Evolutionary conservation across 306 rosid genomes (phyloP), one percentile per base, ranked within the genome.

Genomic region (Rosa lucieae): DNA sequence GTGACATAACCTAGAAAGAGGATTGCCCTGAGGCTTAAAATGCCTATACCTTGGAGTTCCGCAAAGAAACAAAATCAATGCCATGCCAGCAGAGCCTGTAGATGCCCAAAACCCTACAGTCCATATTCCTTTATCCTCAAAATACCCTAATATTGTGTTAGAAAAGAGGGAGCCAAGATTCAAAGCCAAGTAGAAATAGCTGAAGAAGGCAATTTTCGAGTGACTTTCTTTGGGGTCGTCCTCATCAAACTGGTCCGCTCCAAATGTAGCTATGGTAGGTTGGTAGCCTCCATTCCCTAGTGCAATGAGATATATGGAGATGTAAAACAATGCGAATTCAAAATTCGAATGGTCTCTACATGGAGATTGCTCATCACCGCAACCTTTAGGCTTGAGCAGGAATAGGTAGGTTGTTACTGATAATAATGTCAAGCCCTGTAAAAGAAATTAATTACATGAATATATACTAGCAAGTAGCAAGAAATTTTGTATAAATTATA

Each of bases 161-260:
- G 98, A 93, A 58, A 93, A 89, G 40, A 93, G 92, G 9, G 97
- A 89, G 0, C 98, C 98, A 52, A 93, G 89, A 75, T 91, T 93
- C 29, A 91, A 66, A 23, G 98, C 94, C 85, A 93, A 81, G 85
- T 93, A 93, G 69, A 93, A 93, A 85, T 89, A 93, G 86, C 98
- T 89, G 23, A 93, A 93, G 76, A 93, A 93, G 23, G 94, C 73
- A 10, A 91, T 81, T 72, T 93, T 91, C 21, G 97, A 89, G 75
- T 73, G 81, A 14, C 90, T 87, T 73, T 93, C 98, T 6, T n/a
- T 74, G 0, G 84, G 79, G 72, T 93, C 87, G n/a, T 77, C 90
- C 78, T 86, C 98, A 74, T 93, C 98, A 75, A 93, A 93, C 32
- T 93, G 98, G 76, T 93, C 98, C 3, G 98, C 93, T 7, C 98